Evolutionary conservation across 306 rosid species (phyloP).

Genomic region (Quercus aquifolioides): DNA sequence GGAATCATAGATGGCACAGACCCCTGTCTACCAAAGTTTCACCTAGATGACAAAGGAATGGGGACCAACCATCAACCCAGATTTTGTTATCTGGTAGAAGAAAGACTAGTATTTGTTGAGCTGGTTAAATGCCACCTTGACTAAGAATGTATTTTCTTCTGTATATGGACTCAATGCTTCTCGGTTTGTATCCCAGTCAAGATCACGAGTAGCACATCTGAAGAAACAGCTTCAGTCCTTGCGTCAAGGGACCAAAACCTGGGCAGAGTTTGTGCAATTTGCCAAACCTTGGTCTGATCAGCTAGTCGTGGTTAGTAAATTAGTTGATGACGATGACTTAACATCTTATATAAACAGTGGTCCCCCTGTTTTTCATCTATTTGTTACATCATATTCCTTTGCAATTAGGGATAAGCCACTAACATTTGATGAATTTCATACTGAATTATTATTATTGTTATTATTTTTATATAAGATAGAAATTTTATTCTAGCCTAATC

Average conservation of each 20-base stretch:
- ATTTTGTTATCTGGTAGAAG: neutral
- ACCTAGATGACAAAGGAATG: neutral
- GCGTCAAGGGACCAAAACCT: neutral
- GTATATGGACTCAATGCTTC: neutral
- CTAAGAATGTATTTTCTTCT: neutral
- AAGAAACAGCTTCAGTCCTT: neutral
- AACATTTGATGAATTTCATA: neutral
- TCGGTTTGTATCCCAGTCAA: neutral
- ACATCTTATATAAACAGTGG: neutral
- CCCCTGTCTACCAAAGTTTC: no score
- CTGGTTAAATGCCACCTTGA: neutral
- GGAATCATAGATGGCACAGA: no score
- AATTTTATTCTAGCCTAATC: no score
- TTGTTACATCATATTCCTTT: no score
- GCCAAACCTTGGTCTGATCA: neutral
- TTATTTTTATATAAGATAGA: no score
- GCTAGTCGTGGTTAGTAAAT: neutral
- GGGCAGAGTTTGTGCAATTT: neutral
- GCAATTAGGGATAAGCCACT: no score
- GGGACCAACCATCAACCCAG: neutral
- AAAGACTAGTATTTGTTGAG: neutral
- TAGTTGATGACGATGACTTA: neutral
- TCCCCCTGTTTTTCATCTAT: no score
- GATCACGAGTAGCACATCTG: neutral
- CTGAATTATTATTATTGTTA: no score